Percentiles rank a stretch among this genome's conserved stretches.
These are phyloP conservation scores for Blepharisma japonicum DNA, from an alignment of 73 alveolate genomes.

Conservation along the genomic window DNA sequence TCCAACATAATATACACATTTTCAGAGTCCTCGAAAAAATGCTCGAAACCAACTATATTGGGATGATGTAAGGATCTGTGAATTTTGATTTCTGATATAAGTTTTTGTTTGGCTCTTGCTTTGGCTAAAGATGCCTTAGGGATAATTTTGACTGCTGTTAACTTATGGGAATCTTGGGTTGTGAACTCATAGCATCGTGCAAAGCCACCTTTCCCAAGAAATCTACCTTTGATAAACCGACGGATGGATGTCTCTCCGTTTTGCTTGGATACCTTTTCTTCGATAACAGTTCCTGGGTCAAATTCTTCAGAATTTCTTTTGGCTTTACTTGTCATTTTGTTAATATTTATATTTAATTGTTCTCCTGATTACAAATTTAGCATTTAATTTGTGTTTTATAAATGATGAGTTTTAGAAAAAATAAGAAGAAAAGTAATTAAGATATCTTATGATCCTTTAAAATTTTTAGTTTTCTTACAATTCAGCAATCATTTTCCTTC, in stretches of 20 bases:
- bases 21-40: constrained; percentile 71
- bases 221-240: constrained; percentile 60
- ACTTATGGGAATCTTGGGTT: constrained; percentile 48
- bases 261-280: constrained; percentile 62
- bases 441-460: background rate
- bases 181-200: constrained; percentile 80
- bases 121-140: constrained; percentile 73
- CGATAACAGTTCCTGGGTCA: constrained; percentile 49
- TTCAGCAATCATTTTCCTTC: no score
- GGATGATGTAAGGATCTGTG: constrained; percentile 90
- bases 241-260: constrained; percentile 57
- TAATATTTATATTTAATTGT: background rate
- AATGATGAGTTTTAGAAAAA: background rate
- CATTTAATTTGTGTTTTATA: background rate
- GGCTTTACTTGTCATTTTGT: background rate
- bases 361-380: background rate
- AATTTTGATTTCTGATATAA: constrained; percentile 91
- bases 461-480: background rate
- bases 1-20: constrained; percentile 60
- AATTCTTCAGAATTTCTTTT: constrained; percentile 7
- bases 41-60: constrained; percentile 92
- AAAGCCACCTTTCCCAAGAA: constrained; percentile 83
- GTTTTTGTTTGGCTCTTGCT: constrained; percentile 72
- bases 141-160: constrained; percentile 80
- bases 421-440: background rate